Base-by-base conservation (phyloP, 1,284 basidiomycete genomes). In the Ustilago nuda region DNA sequence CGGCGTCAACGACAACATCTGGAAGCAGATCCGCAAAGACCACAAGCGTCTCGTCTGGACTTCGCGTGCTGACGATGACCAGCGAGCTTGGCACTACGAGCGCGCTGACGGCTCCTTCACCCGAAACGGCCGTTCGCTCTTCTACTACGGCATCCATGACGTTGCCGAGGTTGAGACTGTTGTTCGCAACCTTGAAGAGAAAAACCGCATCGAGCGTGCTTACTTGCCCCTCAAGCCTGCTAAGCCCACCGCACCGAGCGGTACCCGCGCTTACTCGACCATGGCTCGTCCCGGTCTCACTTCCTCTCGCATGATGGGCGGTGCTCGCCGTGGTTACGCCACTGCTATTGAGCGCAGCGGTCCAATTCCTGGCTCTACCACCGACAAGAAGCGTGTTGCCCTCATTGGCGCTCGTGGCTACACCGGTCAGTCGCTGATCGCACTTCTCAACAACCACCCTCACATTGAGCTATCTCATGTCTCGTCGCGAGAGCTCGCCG, bases 71-170 rank as follows among this genome's bases (percentile, higher is more conserved):
- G 95, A 98, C 80, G 95, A 99, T 86, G 96, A 98, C 88, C 89
- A 97, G 88, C 91, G 95, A 46, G 91, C 92, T 2, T 99, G 96
- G 96, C 96, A 99, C 88, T 99, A 98, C 85, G 97, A 99, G 89
- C 91, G 94, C 63, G 94, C 96, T 1, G 96, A 99, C 81, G 96
- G 96, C 8, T 94, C 93, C 87, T 99, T 99, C 88, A 97, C 95
- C 12, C 90, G 97, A 61, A 94, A 94, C 37, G 95, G 96, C 52
- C 86, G 88, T 86, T 94, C 92, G 84, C 88, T 99, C 84, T 99
- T 98, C 90, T 99, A 96, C 94, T 98, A 97, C 86, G 96, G 96
- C 61, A 90, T 98, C 48, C 92, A 92, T 80, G 94, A 97, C 82
- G 92, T 98, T 41, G 90, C 90, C 69, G 95, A 98, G 87, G 94